phyloP scores from a whole-genome alignment of 1,284 basidiomycete genomes.

The Peniophora sp. region DNA sequence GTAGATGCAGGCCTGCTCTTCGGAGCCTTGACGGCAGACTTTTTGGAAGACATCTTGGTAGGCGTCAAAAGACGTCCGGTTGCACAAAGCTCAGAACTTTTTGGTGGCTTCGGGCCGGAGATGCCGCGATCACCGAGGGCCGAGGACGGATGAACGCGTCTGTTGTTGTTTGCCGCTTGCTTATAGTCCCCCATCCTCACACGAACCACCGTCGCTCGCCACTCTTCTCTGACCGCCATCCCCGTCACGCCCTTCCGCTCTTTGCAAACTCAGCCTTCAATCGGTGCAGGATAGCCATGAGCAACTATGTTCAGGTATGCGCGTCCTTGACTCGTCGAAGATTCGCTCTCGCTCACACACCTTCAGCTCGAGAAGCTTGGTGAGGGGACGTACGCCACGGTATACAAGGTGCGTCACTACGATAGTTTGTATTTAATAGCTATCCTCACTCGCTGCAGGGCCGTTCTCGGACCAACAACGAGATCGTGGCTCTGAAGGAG shows the following conservation, averaged over 20 bases:
- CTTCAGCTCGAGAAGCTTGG: constrained; percentile 80
- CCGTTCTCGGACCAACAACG: constrained; percentile 78
- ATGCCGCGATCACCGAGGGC: neutral
- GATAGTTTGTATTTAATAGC: neutral
- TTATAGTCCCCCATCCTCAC: neutral
- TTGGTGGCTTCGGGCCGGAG: neutral
- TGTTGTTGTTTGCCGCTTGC: neutral
- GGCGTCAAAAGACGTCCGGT: neutral
- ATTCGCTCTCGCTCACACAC: constrained; percentile 3
- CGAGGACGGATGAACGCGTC: neutral
- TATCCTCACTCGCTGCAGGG: constrained; percentile 41
- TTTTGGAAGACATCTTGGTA: constrained; percentile 40
- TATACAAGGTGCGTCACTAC: constrained; percentile 66
- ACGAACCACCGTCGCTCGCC: neutral
- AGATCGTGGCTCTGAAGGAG: constrained; percentile 88
- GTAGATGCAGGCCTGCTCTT: constrained; percentile 46
- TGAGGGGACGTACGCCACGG: constrained; percentile 84
- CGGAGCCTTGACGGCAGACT: constrained; percentile 42
- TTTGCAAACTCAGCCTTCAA: neutral
- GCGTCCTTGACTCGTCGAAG: neutral
- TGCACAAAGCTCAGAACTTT: neutral
- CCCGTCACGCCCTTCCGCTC: neutral
- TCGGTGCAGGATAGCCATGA: constrained; percentile 15
- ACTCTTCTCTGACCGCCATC: neutral
- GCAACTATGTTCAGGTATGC: constrained; percentile 67